Evolutionary conservation across 2,329 filamentous ascomycete species (phyloP), one percentile per base, ranked within the genome.

Genomic region (Kalmusia sp.): DNA sequence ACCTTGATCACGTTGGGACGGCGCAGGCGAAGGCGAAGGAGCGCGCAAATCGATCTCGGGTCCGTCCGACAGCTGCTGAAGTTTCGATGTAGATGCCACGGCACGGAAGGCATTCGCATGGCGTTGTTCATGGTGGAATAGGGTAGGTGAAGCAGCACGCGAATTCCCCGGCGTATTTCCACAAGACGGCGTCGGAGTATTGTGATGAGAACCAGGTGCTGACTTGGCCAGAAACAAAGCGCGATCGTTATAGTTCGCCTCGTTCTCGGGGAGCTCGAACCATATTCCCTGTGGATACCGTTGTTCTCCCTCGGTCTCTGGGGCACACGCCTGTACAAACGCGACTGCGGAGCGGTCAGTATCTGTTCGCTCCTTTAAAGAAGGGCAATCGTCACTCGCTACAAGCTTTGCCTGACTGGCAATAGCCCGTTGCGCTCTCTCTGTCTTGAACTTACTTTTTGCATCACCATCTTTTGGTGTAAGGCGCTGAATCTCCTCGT

Each of bases 171-270:
- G 52, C 8, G 59, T 49, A 17, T 24, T 19, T 6, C 51, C 25
- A 25, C 37, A 54, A 6, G 49, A 55, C 6, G 6, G 17, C 7
- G 14, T 39, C 0, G 62, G 63, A 1, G 57, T 60, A 12, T 57
- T 55, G 12, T 58, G 44, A 5, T 61, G 56, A 9, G 63, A 65
- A 7, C 55, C 65, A 4, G 69, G 69, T 0, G 68, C 68, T 0
- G 65, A 70, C 33, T 54, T 55, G 2, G 68, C 59, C n/a, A 68
- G 61, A 44, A 52, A 66, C 2, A 54, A 45, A 5, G 58, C 59
- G 17, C 60, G 58, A 34, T 62, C 53, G 31, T 65, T 66, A 55
- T 57, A 67, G 21, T 43, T 15, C 15, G 14, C 8, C 12, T 37
- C 44, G 19, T 35, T 28, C 22, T 28, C 47, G 19, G 33, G 9